These are phyloP conservation scores for Nakazawaea sp. DNA, from an alignment of 805 yeast genomes.

Conservation along the genomic window DNA sequence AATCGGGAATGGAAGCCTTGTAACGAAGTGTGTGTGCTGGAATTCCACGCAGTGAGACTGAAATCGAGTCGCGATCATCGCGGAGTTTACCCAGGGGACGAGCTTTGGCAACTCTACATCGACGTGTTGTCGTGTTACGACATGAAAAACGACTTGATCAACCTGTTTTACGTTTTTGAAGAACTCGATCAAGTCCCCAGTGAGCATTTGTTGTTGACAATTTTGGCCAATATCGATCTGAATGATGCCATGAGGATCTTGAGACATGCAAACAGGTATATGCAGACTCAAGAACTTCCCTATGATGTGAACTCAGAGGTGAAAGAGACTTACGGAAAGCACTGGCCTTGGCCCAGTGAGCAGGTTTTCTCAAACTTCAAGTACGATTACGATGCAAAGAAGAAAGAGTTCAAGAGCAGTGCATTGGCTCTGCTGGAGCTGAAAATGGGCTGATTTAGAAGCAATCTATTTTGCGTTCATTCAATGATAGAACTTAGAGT, in stretches of 20 bases:
- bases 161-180: conserved; percentile 1
- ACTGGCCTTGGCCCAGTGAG: conserved; percentile 10
- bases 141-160: conserved; percentile 2
- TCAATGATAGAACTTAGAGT: no score
- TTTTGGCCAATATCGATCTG: conserved; percentile 1
- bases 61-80: not conserved
- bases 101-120: conserved; percentile 5
- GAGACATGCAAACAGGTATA: conserved; percentile 3
- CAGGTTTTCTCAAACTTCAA: conserved; percentile 5
- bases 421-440: no score
- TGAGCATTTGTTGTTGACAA: conserved; percentile 3
- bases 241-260: conserved; percentile 3
- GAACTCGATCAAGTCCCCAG: conserved; percentile 1
- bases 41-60: not conserved
- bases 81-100: not conserved
- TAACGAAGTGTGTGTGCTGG: conserved; percentile 4
- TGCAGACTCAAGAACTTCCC: not conserved
- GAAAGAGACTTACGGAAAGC: conserved; percentile 1
- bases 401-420: no score
- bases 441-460: no score
- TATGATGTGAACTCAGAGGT: not conserved
- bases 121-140: not conserved
- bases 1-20: not conserved
- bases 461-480: no score
- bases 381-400: not conserved